These are phyloP conservation scores for Nigrospora sphaerica DNA, from an alignment of 2,329 filamentous ascomycete genomes.

Conservation along the genomic window DNA sequence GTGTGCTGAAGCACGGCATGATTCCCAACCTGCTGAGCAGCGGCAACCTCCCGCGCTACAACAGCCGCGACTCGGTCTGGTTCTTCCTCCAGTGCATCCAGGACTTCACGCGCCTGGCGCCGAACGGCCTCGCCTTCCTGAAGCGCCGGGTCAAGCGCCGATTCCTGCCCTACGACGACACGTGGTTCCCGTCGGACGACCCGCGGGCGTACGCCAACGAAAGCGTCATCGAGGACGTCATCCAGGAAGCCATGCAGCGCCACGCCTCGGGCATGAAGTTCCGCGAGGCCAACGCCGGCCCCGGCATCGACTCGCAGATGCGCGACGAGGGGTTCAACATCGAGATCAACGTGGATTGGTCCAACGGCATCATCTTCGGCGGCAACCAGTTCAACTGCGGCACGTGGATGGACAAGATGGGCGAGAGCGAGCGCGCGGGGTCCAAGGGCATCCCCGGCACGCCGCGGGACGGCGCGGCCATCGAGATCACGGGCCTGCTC, in stretches of 20 bases:
- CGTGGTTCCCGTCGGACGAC: constrained; percentile 82
- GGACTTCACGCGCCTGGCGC: constrained; percentile 78
- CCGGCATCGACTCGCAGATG: constrained; percentile 88
- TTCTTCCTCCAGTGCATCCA: constrained; percentile 96
- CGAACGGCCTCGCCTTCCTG: constrained; percentile 67
- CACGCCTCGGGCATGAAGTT: constrained; percentile 89
- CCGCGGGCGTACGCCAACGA: constrained; percentile 75
- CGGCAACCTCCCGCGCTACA: constrained; percentile 83
- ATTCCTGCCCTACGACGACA: constrained; percentile 93
- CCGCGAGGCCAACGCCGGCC: constrained; percentile 88
- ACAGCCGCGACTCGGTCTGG: constrained; percentile 94
- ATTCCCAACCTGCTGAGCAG: constrained; percentile 89
- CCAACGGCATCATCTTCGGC: constrained; percentile 83
- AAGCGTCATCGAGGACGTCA: constrained; percentile 79
- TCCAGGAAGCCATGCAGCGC: constrained; percentile 88
- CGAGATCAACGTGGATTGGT: constrained; percentile 85
- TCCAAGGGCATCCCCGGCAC: constrained; percentile 93
- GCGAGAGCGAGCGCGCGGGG: constrained; percentile 84
- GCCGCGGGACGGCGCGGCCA: constrained; percentile 89
- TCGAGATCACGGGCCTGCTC: constrained; percentile 89
- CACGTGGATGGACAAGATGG: constrained; percentile 99
- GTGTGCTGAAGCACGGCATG: constrained; percentile 96
- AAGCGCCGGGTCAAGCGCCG: constrained; percentile 72
- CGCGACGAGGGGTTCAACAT: constrained; percentile 86
- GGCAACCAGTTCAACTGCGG: constrained; percentile 94